Evolutionary conservation across 495 filamentous ascomycete genomes (phyloP).

Genomic region (Daldinia vernicosa): DNA sequence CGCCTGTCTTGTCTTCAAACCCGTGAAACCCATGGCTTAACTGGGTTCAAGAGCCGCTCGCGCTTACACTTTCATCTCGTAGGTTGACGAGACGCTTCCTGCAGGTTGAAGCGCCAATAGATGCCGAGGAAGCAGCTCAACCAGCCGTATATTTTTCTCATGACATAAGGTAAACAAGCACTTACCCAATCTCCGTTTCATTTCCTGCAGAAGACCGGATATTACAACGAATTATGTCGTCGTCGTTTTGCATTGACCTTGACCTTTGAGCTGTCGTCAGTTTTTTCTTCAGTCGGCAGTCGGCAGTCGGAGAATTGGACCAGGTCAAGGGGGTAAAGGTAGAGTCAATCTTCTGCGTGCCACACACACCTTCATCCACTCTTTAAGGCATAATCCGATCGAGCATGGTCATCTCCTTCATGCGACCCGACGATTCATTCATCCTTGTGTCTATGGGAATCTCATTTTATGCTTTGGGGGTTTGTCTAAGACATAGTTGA

Average conservation of each 20-base stretch:
- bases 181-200: slow-evolving; percentile 17
- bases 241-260: background rate
- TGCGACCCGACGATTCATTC: slow-evolving; percentile 31
- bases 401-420: slow-evolving; percentile 37
- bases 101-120: slow-evolving; percentile 27
- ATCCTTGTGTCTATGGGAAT: slow-evolving; percentile 27
- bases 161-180: slow-evolving; percentile 10
- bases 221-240: slow-evolving; percentile 5
- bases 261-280: slow-evolving; percentile 7
- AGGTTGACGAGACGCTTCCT: slow-evolving; percentile 26
- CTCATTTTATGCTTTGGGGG: slow-evolving; percentile 21
- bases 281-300: slow-evolving; percentile 8
- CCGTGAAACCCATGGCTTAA: slow-evolving; percentile 12
- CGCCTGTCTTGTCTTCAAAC: slow-evolving; percentile 31
- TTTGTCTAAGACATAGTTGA: slow-evolving; percentile 4
- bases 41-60: slow-evolving; percentile 31
- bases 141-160: slow-evolving; percentile 4
- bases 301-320: slow-evolving; percentile 20
- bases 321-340: slow-evolving; percentile 12
- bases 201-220: slow-evolving; percentile 17
- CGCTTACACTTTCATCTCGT: slow-evolving; percentile 27
- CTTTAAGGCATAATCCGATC: slow-evolving; percentile 44
- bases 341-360: slow-evolving; percentile 14
- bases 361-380: slow-evolving; percentile 29
- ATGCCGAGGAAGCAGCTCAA: background rate